Conservation (phyloP, 2,329 filamentous ascomycete species). For the Exophiala aquamarina region DNA sequence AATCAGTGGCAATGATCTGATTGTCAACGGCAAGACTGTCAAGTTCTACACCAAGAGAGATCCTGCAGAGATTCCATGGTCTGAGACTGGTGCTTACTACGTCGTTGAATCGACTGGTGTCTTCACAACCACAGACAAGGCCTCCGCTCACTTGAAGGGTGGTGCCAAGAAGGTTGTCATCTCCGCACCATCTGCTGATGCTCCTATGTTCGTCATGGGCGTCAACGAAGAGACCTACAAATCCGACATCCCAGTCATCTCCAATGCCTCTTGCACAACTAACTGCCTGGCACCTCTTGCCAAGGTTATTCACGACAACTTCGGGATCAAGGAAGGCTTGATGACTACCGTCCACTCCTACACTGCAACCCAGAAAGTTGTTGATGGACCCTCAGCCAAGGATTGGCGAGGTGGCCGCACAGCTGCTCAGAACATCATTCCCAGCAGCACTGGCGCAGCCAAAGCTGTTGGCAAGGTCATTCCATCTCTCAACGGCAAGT, state of each 20-base stretch:
- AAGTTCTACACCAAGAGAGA: constrained; percentile 93
- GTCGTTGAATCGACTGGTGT: constrained; percentile 97
- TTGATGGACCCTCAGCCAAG: constrained; percentile 96
- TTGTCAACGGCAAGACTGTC: constrained; percentile 92
- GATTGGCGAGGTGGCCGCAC: constrained; percentile 99
- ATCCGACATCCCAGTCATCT: constrained; percentile 87
- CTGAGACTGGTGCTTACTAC: constrained; percentile 83
- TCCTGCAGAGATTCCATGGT: constrained; percentile 87
- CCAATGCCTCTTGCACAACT: constrained; percentile 99
- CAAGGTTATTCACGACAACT: constrained; percentile 99
- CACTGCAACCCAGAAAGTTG: constrained; percentile 99
- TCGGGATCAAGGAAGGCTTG: constrained; percentile 93
- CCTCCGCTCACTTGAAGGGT: constrained; percentile 87
- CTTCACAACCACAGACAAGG: constrained; percentile 98
- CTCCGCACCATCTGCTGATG: constrained; percentile 64
- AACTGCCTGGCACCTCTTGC: constrained; percentile 99
- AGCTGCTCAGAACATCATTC: constrained; percentile 99
- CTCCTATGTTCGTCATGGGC: constrained; percentile 99
- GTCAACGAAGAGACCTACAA: constrained; percentile 97
- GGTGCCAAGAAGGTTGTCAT: constrained; percentile 97
- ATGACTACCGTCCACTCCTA: constrained; percentile 99
- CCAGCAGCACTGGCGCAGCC: constrained; percentile 96
- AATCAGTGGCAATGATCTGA: constrained; percentile 69
- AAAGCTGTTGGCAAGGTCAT: constrained; percentile 99
- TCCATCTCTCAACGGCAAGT: constrained; percentile 96